A percentile compares a stretch with the other conserved stretches of the same genome.
Conservation (phyloP, 129 eudicot species). For the Flaveria trinervia region DNA sequence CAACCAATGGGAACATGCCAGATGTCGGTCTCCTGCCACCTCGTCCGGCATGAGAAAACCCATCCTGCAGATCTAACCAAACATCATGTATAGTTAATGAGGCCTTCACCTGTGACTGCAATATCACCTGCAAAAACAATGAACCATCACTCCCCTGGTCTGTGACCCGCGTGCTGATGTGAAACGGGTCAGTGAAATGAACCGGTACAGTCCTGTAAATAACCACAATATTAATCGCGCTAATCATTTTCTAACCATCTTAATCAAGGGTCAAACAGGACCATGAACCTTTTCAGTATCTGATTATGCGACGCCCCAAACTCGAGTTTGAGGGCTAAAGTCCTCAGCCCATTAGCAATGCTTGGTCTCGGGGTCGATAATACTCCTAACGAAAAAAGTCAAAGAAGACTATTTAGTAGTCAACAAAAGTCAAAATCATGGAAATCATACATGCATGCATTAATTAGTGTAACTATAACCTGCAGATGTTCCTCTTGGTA, state of each 20-base stretch:
- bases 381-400: conserved; percentile 38
- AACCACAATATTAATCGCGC: conserved; percentile 14
- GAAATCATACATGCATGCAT: background rate
- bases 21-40: conserved; percentile 73
- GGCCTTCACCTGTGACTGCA: conserved; percentile 94
- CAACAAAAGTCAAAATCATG: background rate
- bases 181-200: conserved; percentile 94
- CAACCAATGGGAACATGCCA: conserved; percentile 69
- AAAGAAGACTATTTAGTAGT: background rate
- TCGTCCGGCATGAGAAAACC: conserved; percentile 72
- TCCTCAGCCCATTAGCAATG: conserved; percentile 77
- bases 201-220: conserved; percentile 73
- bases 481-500: conserved; percentile 71
- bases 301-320: conserved; percentile 93
- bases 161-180: conserved; percentile 72
- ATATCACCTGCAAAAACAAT: conserved; percentile 80
- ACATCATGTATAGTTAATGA: conserved; percentile 82
- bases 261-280: conserved; percentile 5
- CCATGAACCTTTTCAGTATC: conserved; percentile 63
- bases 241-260: conserved; percentile 16
- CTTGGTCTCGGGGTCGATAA: conserved; percentile 53
- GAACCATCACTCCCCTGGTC: conserved; percentile 86
- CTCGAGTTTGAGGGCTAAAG: conserved; percentile 84
- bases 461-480: conserved; percentile 35
- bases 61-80: conserved; percentile 96